Conservation (phyloP, 257 asterid species). For the Cordia subcordata region DNA sequence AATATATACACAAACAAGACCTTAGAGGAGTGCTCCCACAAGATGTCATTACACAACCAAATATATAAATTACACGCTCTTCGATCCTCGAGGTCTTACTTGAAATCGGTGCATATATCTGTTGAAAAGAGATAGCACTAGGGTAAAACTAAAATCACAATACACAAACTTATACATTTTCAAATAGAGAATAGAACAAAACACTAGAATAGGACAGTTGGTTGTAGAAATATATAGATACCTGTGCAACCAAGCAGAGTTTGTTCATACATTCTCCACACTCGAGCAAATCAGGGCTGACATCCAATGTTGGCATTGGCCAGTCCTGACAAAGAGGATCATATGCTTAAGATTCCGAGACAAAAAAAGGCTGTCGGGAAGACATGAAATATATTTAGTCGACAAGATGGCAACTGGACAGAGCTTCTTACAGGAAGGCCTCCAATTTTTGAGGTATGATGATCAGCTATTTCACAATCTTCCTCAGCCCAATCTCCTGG, state of each 20-base stretch:
- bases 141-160: too few species aligned
- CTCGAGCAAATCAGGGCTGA: constrained; percentile 41
- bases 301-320: constrained; percentile 42
- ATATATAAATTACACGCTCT: constrained; percentile 68
- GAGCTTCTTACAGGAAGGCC: constrained; percentile 66
- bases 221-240: constrained; percentile 17
- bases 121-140: constrained; percentile 1
- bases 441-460: constrained; percentile 81
- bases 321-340: constrained; percentile 53
- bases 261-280: constrained; percentile 53
- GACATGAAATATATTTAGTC: neutral
- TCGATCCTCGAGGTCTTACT: constrained; percentile 30
- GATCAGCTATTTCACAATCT: constrained; percentile 74
- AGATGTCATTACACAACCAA: constrained; percentile 52
- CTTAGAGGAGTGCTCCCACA: constrained; percentile 65
- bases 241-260: constrained; percentile 80
- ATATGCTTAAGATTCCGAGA: neutral
- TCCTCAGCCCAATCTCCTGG: constrained; percentile 92
- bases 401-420: neutral
- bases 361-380: neutral
- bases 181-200: neutral
- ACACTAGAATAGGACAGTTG: neutral
- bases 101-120: constrained; percentile 87
- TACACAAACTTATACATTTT: neutral
- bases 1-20: constrained; percentile 19